phyloP scores from a whole-genome alignment of 805 yeast species.

The Lipomyces yamadae region DNA sequence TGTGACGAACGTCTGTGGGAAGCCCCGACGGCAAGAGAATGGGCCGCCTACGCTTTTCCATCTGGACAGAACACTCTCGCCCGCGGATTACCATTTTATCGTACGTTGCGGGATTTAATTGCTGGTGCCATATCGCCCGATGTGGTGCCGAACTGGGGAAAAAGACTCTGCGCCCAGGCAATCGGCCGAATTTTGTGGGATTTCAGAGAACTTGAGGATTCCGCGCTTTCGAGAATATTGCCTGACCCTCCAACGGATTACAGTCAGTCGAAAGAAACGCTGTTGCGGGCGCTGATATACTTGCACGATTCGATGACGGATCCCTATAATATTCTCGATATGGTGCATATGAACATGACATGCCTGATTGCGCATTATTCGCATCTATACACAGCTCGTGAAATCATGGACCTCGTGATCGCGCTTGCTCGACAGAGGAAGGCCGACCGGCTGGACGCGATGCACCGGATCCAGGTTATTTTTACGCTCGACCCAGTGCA shows the following conservation, averaged over 20 bases:
- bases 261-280: slow-evolving; percentile 21
- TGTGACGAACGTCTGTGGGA: slow-evolving; percentile 40
- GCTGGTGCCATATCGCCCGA: slow-evolving; percentile 4
- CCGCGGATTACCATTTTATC: slow-evolving; percentile 24
- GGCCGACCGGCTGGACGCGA: slow-evolving; percentile 24
- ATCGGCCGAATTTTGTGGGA: slow-evolving; percentile 39
- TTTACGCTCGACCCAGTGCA: slow-evolving; percentile 29
- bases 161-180: slow-evolving; percentile 37
- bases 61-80: slow-evolving; percentile 15
- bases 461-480: slow-evolving; percentile 18
- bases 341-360: slow-evolving; percentile 26
- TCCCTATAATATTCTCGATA: slow-evolving; percentile 16
- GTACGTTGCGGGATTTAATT: slow-evolving; percentile 8
- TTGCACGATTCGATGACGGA: slow-evolving; percentile 26
- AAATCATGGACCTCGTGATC: slow-evolving; percentile 29
- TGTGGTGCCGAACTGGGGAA: slow-evolving; percentile 29
- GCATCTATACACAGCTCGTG: slow-evolving; percentile 33
- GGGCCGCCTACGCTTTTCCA: slow-evolving; percentile 17
- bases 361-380: slow-evolving; percentile 37
- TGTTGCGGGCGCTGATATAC: slow-evolving; percentile 27
- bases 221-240: slow-evolving; percentile 26
- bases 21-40: slow-evolving; percentile 29
- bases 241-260: slow-evolving; percentile 29
- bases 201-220: slow-evolving; percentile 37
- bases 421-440: slow-evolving; percentile 23